Conservation (phyloP, 495 filamentous ascomycete species). For the Penicillium alfredii region DNA sequence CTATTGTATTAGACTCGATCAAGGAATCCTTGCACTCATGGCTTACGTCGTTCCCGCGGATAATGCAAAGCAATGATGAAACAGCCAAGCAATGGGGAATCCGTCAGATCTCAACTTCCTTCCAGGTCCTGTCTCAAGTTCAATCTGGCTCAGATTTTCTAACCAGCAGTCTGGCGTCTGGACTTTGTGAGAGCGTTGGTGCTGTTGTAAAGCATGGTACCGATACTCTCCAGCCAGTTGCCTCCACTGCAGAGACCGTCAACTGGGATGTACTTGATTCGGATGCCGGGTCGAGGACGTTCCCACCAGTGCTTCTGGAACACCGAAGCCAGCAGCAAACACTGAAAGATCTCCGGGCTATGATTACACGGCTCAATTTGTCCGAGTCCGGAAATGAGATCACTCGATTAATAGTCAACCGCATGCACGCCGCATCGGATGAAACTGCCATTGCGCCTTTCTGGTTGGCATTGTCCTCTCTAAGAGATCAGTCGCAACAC, state of each 20-base stretch:
- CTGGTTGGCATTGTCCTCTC: conserved; percentile 74
- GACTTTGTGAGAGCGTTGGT: conserved; percentile 42
- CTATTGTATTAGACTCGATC: conserved; percentile 58
- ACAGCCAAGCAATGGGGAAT: conserved; percentile 64
- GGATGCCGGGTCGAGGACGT: conserved; percentile 30
- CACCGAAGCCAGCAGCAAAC: conserved; percentile 61
- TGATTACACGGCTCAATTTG: conserved; percentile 36
- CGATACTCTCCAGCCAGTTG: conserved; percentile 25
- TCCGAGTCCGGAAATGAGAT: conserved; percentile 38
- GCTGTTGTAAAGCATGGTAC: conserved; percentile 29
- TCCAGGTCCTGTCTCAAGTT: conserved; percentile 58
- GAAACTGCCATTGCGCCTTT: conserved; percentile 59
- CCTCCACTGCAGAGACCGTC: conserved; percentile 12
- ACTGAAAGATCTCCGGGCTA: conserved; percentile 43
- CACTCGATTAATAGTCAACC: conserved; percentile 53
- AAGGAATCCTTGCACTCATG: conserved; percentile 72
- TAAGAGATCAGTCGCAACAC: conserved; percentile 46
- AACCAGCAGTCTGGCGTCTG: conserved; percentile 56
- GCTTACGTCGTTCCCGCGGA: conserved; percentile 70
- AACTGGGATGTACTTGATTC: conserved; percentile 21
- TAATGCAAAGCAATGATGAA: conserved; percentile 84
- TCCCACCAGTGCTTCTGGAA: conserved; percentile 57
- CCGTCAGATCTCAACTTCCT: conserved; percentile 65
- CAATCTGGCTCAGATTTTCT: conserved; percentile 66
- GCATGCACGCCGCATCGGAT: conserved; percentile 49